Base-by-base conservation (phyloP, 768 basidiomycete species). In the Inosperma sp. region DNA sequence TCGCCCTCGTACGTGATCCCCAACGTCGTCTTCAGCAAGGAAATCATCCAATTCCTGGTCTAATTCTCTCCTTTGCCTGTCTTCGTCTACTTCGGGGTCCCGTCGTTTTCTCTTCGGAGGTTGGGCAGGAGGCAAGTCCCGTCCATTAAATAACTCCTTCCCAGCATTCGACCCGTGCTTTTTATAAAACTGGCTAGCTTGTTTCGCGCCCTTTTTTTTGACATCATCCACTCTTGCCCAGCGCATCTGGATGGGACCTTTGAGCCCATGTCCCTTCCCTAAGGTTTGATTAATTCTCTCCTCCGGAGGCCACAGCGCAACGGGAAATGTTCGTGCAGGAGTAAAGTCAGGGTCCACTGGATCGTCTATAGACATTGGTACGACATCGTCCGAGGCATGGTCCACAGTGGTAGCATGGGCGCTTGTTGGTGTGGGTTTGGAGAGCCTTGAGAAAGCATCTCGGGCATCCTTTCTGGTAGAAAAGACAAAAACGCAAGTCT, bases 401-500 rank as follows among this genome's bases (percentile, higher is more conserved):
- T 41, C 36, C 17, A 34, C 40, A 8, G 26, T 25, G 13, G 19
- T 57, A 7, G 66, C 55, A 13, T 74, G 67, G 21, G 19, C 5
- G 23, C n/a, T 14, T 9, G 41, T 25, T 14, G 39, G 19, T 29
- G 34, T n/a, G 10, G 50, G 50, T 63, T 83, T 84, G 57, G 75
- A 75, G 14, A 89, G 73, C 17, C 60, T 61, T 9, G 69, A 66
- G 56, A 77, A 74, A 2, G 79, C 83, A 1, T 68, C 57, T 21
- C 77, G 74, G 10, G 88, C 88, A 12, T 72, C 65, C 30, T 68
- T 53, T 44, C 74, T 79, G 31, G 79, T 75, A 6, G 76, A 67
- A 62, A 89, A 93, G 35, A 93, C 84, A 44, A 92, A 71, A 3
- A 93, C 77, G 58, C 88, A 91, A 21, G 86, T 89, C 19, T 72